These are phyloP conservation scores for Trichocladium uniseriatum DNA, from an alignment of 495 filamentous ascomycete genomes.

Conservation along the genomic window DNA sequence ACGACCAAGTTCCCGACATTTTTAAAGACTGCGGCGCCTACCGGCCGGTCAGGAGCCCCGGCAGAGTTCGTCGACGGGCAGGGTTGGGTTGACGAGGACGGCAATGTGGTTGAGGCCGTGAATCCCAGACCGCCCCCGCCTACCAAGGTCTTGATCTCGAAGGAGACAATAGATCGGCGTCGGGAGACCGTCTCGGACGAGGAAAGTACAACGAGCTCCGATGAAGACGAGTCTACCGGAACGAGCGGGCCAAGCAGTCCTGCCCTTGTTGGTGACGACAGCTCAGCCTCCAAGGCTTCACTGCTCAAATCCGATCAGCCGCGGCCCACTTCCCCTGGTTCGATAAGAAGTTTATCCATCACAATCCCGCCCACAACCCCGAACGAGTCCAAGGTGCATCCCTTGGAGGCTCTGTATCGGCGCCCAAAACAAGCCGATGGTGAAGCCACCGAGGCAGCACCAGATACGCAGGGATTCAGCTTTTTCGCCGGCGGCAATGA, in stretches of 20 bases:
- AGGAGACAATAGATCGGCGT: not conserved
- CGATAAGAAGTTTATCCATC: slow-evolving; percentile 39
- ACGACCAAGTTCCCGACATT: slow-evolving; percentile 71
- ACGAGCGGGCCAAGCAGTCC: slow-evolving; percentile 22
- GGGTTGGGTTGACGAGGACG: slow-evolving; percentile 79
- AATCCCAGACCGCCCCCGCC: slow-evolving; percentile 20
- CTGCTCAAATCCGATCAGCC: slow-evolving; percentile 14
- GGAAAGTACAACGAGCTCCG: not conserved
- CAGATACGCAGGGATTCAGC: slow-evolving; percentile 31
- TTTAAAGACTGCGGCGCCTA: slow-evolving; percentile 43
- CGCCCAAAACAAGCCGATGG: slow-evolving; percentile 40
- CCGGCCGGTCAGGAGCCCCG: slow-evolving; percentile 24
- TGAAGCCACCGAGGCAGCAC: slow-evolving; percentile 10
- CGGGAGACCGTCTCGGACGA: not conserved
- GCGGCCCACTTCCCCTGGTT: slow-evolving; percentile 35
- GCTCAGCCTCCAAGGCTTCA: not conserved
- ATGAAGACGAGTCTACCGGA: slow-evolving; percentile 9
- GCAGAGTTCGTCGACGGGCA: slow-evolving; percentile 62
- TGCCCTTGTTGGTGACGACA: slow-evolving; percentile 16
- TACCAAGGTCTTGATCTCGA: slow-evolving; percentile 3
- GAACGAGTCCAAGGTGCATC: slow-evolving; percentile 53
- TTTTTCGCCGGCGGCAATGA: slow-evolving; percentile 41
- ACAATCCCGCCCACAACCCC: slow-evolving; percentile 39
- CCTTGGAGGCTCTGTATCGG: slow-evolving; percentile 85
- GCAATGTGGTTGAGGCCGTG: slow-evolving; percentile 58